Evolutionary conservation across 495 filamentous ascomycete genomes (phyloP).

Genomic region (Haplographium delicatum): DNA sequence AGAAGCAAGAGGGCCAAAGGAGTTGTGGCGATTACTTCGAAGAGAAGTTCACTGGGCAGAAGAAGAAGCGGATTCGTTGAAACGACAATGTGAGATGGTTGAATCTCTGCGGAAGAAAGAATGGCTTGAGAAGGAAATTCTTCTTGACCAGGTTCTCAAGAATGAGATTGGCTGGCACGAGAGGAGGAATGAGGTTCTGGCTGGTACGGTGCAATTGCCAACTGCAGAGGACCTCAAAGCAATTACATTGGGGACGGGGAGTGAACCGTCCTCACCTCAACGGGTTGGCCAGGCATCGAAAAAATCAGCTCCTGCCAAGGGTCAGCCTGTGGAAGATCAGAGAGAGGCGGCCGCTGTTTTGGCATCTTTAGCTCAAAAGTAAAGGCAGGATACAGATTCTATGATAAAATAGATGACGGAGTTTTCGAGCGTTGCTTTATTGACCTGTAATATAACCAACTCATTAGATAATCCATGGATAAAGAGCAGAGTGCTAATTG

Average conservation of each 20-base stretch:
- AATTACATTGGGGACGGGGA: constrained; percentile 3
- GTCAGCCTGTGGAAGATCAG: constrained; percentile 16
- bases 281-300: not conserved
- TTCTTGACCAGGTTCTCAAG: constrained; percentile 49
- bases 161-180: constrained; percentile 46
- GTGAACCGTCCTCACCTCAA: not conserved
- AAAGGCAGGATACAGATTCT: too few species aligned
- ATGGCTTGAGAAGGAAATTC: constrained; percentile 78
- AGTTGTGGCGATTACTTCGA: constrained; percentile 68
- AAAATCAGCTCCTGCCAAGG: not conserved
- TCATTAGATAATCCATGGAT: too few species aligned
- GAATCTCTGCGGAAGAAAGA: constrained; percentile 66
- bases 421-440: constrained; percentile 3
- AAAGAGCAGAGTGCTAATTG: too few species aligned
- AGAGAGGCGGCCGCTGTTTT: constrained; percentile 21
- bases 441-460: not conserved
- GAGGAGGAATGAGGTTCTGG: constrained; percentile 35
- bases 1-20: constrained; percentile 57
- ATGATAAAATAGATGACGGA: too few species aligned
- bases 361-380: constrained; percentile 19
- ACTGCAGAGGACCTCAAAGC: constrained; percentile 12
- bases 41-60: constrained; percentile 78
- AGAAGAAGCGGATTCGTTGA: constrained; percentile 59
- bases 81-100: constrained; percentile 56
- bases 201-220: constrained; percentile 5